Evolutionary conservation across 2,329 filamentous ascomycete genomes (phyloP).

Genomic region (Trichoderma semiorbis): DNA sequence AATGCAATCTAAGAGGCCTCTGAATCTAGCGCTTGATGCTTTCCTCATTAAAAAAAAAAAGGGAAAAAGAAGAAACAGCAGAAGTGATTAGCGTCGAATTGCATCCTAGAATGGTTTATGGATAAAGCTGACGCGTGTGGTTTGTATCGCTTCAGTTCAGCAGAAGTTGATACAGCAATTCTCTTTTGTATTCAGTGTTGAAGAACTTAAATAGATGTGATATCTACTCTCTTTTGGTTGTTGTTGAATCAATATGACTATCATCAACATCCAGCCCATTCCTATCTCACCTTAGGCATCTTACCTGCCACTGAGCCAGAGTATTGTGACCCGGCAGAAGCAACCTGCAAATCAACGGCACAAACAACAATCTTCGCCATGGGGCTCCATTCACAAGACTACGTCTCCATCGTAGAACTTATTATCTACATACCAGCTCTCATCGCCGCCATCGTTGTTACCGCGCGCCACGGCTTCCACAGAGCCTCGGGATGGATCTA

Average conservation of each 20-base stretch:
- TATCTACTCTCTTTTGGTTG: background rate
- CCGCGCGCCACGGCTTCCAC: conserved; percentile 42
- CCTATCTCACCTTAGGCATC: background rate
- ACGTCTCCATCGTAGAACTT: background rate
- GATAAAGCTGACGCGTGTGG: background rate
- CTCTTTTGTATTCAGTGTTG: background rate
- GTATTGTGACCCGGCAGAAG: fast-evolving
- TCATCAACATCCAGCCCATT: background rate
- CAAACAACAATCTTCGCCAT: background rate
- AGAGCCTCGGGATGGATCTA: conserved; percentile 51
- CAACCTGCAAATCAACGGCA: background rate
- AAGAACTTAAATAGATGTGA: background rate
- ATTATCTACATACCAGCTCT: background rate
- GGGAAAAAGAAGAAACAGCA: background rate
- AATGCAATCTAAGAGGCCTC: background rate
- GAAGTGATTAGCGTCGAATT: background rate
- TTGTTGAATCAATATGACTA: background rate
- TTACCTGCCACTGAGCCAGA: background rate
- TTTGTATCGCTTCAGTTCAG: background rate
- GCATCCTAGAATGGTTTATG: background rate
- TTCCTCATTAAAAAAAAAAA: background rate
- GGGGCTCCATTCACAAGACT: background rate
- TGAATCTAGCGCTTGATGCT: background rate
- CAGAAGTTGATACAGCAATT: background rate
- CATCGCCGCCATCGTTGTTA: conserved; percentile 27